phyloP scores from a whole-genome alignment of 2,329 filamentous ascomycete genomes.

The Aspergillus pseudonomiae region DNA sequence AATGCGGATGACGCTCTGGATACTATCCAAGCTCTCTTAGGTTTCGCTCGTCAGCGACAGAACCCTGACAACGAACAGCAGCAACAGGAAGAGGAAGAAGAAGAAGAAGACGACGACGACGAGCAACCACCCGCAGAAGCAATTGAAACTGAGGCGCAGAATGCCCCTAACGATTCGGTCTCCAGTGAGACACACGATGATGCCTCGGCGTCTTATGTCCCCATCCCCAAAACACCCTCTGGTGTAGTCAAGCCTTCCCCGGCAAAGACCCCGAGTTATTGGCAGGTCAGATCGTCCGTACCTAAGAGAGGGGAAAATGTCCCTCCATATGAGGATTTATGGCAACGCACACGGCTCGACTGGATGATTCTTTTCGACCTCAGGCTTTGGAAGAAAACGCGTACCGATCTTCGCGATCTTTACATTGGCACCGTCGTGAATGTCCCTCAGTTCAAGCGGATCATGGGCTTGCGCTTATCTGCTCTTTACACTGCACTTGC shows the following conservation, averaged over 20 bases:
- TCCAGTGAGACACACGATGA: conserved; percentile 20
- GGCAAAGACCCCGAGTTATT: conserved; percentile 69
- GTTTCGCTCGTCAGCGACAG: conserved; percentile 61
- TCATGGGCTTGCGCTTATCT: conserved; percentile 90
- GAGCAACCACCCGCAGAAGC: conserved; percentile 34
- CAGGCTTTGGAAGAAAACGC: conserved; percentile 92
- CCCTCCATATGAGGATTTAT: conserved; percentile 81
- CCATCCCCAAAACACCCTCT: conserved; percentile 81
- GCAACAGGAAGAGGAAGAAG: conserved; percentile 14
- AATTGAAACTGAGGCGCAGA: conserved; percentile 15
- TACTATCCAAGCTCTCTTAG: conserved; percentile 75
- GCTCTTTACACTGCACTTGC: conserved; percentile 91
- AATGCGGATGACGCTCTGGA: conserved; percentile 70
- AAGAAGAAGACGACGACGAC: conserved; percentile 4
- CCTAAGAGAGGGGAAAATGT: conserved; percentile 66
- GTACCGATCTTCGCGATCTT: conserved; percentile 85
- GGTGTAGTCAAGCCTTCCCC: conserved; percentile 45
- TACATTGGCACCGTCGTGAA: conserved; percentile 97
- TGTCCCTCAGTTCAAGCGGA: conserved; percentile 92
- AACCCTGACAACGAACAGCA: neutral
- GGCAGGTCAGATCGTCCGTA: conserved; percentile 76
- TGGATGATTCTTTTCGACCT: conserved; percentile 95
- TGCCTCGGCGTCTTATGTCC: conserved; percentile 44
- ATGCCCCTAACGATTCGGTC: conserved; percentile 18
- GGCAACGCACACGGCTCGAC: conserved; percentile 85